These are phyloP conservation scores for Lyophyllum atratum DNA, from an alignment of 768 basidiomycete species.

Conservation along the genomic window DNA sequence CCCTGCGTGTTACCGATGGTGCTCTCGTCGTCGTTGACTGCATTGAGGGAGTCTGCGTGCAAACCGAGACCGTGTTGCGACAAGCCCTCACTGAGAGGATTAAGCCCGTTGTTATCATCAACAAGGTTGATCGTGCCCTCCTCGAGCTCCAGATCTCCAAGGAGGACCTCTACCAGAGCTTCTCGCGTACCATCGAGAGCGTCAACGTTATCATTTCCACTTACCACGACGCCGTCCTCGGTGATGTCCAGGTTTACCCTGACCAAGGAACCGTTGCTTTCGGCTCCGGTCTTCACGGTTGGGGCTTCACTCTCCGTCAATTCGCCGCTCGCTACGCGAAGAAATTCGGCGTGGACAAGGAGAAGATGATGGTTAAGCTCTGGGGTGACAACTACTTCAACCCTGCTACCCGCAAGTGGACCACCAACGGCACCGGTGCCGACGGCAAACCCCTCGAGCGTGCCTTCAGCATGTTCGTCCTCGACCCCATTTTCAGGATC, in stretches of 20 bases:
- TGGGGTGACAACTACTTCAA: conserved; percentile 99
- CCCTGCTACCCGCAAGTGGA: conserved; percentile 94
- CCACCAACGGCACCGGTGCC: conserved; percentile 68
- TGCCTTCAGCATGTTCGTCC: conserved; percentile 97
- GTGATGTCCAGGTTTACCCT: conserved; percentile 98
- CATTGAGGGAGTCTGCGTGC: conserved; percentile 98
- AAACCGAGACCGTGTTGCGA: conserved; percentile 98
- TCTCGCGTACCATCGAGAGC: conserved; percentile 94
- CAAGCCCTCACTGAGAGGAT: conserved; percentile 97
- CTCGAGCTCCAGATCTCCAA: conserved; percentile 96
- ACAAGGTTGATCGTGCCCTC: conserved; percentile 99
- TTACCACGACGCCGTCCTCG: conserved; percentile 89
- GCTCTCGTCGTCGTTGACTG: conserved; percentile 99
- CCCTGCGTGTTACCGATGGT: conserved; percentile 99
- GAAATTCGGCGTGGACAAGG: conserved; percentile 98
- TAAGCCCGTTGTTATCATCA: conserved; percentile 98
- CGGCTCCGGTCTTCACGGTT: conserved; percentile 98
- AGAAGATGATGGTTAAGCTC: conserved; percentile 95
- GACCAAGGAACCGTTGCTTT: conserved; percentile 98
- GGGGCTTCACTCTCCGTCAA: conserved; percentile 98
- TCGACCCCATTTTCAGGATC: conserved; percentile 98
- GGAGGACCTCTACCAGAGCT: conserved; percentile 96
- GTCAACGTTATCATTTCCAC: conserved; percentile 99
- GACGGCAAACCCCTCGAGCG: conserved; percentile 92
- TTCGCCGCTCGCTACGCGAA: conserved; percentile 94